A percentile compares a stretch with the other conserved stretches of the same genome.
Evolutionary conservation across 345 rosid species (phyloP).

Genomic region (Hibiscus trionum): DNA sequence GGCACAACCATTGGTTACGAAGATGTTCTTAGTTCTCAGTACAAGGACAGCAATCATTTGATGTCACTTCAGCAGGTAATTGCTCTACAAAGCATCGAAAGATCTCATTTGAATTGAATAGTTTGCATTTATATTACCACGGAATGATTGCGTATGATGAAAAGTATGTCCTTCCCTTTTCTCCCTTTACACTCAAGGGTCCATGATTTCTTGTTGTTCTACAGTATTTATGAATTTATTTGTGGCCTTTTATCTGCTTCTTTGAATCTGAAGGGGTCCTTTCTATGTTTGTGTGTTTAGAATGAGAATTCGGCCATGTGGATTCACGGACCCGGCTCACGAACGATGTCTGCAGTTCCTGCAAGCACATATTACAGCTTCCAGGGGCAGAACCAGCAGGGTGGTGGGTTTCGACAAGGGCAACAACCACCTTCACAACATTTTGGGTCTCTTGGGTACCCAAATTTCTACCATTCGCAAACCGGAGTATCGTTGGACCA

Average conservation of each 20-base stretch:
- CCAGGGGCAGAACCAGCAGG: constrained; percentile 88
- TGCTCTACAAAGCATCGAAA: background rate
- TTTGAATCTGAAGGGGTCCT: background rate
- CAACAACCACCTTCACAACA: constrained; percentile 91
- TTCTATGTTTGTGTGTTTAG: constrained; percentile 28
- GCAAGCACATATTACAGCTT: constrained; percentile 74
- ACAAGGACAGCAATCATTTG: constrained; percentile 67
- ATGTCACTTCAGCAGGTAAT: constrained; percentile 75
- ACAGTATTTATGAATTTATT: background rate
- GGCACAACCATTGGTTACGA: constrained; percentile 66
- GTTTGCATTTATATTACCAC: background rate
- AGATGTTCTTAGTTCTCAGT: constrained; percentile 72
- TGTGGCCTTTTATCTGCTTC: background rate
- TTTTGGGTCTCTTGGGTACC: constrained; percentile 68
- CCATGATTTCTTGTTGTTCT: background rate
- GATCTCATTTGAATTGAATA: constrained; percentile 1
- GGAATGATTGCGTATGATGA: background rate
- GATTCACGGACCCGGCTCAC: constrained; percentile 73
- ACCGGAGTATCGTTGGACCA: constrained; percentile 72
- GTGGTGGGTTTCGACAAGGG: constrained; percentile 66
- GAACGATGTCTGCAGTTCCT: constrained; percentile 69
- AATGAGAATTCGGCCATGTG: constrained; percentile 83
- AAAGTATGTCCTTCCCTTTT: background rate
- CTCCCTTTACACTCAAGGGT: background rate
- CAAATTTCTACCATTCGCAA: constrained; percentile 77